Evolutionary conservation across 495 filamentous ascomycete species (phyloP).

Genomic region (Neurospora discreta): DNA sequence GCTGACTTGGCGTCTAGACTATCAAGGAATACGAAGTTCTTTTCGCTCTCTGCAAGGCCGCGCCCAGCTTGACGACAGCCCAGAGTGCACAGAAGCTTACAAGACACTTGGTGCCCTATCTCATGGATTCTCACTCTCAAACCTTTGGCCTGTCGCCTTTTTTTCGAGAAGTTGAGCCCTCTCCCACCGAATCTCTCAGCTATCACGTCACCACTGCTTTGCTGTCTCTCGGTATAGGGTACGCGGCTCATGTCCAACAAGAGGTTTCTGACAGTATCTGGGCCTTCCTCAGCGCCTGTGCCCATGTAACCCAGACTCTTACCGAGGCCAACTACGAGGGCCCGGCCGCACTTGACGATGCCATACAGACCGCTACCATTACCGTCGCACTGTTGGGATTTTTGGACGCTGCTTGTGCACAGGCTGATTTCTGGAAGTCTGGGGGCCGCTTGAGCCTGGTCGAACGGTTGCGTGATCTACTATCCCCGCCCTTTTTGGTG

Average conservation of each 20-base stretch:
- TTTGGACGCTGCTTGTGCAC: slow-evolving; percentile 62
- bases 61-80: slow-evolving; percentile 51
- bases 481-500: slow-evolving; percentile 74
- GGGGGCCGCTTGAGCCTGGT: slow-evolving; percentile 61
- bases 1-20: slow-evolving; percentile 28
- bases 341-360: slow-evolving; percentile 45
- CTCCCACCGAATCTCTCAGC: slow-evolving; percentile 82
- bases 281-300: slow-evolving; percentile 56
- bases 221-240: slow-evolving; percentile 62
- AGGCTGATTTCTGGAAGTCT: slow-evolving; percentile 67
- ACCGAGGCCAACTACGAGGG: slow-evolving; percentile 41
- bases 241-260: slow-evolving; percentile 48
- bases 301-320: slow-evolving; percentile 33
- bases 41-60: slow-evolving; percentile 78
- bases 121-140: slow-evolving; percentile 72
- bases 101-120: slow-evolving; percentile 64
- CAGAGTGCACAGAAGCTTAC: slow-evolving; percentile 65
- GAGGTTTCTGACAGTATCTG: slow-evolving; percentile 48
- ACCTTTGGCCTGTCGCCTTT: slow-evolving; percentile 67
- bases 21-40: slow-evolving; percentile 83
- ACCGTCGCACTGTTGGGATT: slow-evolving; percentile 80
- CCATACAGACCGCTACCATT: slow-evolving; percentile 57
- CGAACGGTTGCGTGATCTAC: slow-evolving; percentile 51
- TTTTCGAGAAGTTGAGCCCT: slow-evolving; percentile 70
- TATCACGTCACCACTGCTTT: slow-evolving; percentile 65